These are phyloP conservation scores for Mycosphaerella sp. DNA, from an alignment of 2,329 filamentous ascomycete genomes.

Conservation along the genomic window DNA sequence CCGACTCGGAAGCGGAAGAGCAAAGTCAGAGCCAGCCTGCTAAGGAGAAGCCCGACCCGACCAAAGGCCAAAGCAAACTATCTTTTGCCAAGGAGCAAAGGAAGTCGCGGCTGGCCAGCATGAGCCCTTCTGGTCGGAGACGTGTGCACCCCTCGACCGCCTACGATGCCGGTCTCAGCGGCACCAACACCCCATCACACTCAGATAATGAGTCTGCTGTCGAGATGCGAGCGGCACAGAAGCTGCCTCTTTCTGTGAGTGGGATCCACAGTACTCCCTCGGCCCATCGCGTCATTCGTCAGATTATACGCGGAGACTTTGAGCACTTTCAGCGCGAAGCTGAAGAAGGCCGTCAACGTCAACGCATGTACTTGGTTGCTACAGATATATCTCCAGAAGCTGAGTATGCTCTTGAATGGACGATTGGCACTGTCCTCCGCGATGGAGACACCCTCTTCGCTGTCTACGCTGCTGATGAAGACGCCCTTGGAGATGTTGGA, in stretches of 20 bases:
- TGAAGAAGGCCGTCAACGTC: slow-evolving; percentile 67
- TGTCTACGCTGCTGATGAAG: slow-evolving; percentile 90
- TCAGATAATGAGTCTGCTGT: slow-evolving; percentile 78
- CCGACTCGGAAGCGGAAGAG: slow-evolving; percentile 25
- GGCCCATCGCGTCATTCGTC: slow-evolving; percentile 74
- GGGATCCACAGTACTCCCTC: slow-evolving; percentile 69
- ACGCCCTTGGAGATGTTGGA: slow-evolving; percentile 46
- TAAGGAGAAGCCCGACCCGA: slow-evolving; percentile 30
- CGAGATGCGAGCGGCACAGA: slow-evolving; percentile 83
- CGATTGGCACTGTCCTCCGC: slow-evolving; percentile 85
- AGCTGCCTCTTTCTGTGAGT: slow-evolving; percentile 72
- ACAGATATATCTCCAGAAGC: slow-evolving; percentile 93
- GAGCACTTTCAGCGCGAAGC: slow-evolving; percentile 67
- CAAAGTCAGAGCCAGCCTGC: slow-evolving; percentile 6
- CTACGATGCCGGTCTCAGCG: slow-evolving; percentile 65
- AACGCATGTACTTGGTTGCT: slow-evolving; percentile 90
- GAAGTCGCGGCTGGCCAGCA: slow-evolving; percentile 27
- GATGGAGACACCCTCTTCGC: slow-evolving; percentile 92
- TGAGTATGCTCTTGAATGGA: slow-evolving; percentile 93
- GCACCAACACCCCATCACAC: slow-evolving; percentile 57
- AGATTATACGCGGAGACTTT: slow-evolving; percentile 86
- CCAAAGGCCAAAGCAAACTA: slow-evolving; percentile 32
- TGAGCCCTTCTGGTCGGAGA: slow-evolving; percentile 31
- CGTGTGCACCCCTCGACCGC: slow-evolving; percentile 68
- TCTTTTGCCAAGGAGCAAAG: slow-evolving; percentile 24